phyloP scores from a whole-genome alignment of 306 rosid species.

The Sicyos baderoa region DNA sequence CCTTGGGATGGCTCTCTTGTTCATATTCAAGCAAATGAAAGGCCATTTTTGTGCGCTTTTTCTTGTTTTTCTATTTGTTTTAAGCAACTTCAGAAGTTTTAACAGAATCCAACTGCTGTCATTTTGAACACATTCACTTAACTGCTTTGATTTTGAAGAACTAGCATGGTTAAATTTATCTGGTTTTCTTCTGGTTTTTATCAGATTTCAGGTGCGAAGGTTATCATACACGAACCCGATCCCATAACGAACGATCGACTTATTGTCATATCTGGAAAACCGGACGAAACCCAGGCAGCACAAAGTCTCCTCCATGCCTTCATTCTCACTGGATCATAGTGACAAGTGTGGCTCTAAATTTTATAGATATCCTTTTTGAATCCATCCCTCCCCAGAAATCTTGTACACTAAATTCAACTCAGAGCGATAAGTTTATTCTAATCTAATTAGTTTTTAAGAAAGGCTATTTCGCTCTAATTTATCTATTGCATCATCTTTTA shows the following conservation, averaged over 20 bases:
- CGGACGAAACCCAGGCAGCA: slow-evolving; percentile 95
- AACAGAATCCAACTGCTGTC: neutral
- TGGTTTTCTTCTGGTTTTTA: neutral
- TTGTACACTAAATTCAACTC: slow-evolving; percentile 18
- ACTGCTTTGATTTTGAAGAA: neutral
- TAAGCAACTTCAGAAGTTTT: neutral
- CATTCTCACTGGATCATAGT: slow-evolving; percentile 79
- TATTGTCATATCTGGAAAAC: slow-evolving; percentile 82
- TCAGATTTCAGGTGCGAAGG: slow-evolving; percentile 93
- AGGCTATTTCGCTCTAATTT: neutral
- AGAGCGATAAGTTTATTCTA: neutral
- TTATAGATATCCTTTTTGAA: neutral
- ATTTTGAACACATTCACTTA: neutral
- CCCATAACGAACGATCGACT: slow-evolving; percentile 60
- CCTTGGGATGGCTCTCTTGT: too few species aligned
- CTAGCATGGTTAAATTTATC: slow-evolving; percentile 7
- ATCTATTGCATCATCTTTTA: neutral
- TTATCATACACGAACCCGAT: slow-evolving; percentile 64
- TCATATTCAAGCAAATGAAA: neutral
- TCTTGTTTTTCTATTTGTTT: neutral
- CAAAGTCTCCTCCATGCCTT: slow-evolving; percentile 93
- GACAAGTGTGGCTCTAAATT: slow-evolving; percentile 21
- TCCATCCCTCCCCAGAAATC: neutral
- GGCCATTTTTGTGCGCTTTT: neutral
- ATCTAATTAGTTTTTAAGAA: neutral